Evolutionary conservation across 73 alveolate species (phyloP).

Genomic region (Tetrahymena malaccensis): DNA sequence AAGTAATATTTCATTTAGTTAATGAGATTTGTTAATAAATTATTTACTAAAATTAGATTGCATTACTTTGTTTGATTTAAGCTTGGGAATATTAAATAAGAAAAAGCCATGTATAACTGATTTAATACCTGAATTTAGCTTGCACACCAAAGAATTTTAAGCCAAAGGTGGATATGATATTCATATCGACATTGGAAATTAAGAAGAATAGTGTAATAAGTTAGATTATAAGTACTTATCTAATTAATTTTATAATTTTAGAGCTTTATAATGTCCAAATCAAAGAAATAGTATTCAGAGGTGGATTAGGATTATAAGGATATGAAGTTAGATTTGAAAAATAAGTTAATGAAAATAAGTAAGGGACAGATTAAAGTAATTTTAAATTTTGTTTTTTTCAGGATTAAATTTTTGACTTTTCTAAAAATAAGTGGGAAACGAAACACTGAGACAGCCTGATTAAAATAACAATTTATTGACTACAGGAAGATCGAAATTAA

Average conservation of each 20-base stretch:
- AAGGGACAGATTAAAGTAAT: background rate
- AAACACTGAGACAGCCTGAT: background rate
- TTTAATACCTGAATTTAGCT: slow-evolving; percentile 7
- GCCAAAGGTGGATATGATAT: slow-evolving; percentile 27
- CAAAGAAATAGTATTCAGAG: background rate
- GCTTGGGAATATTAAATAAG: slow-evolving; percentile 8
- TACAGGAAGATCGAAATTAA: background rate
- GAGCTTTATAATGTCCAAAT: background rate
- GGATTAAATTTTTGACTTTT: background rate
- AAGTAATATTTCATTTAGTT: background rate
- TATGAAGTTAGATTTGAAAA: slow-evolving; percentile 26
- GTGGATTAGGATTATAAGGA: slow-evolving; percentile 23
- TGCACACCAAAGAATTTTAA: slow-evolving; percentile 7
- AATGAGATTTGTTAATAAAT: background rate
- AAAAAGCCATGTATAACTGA: slow-evolving; percentile 13
- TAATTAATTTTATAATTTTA: background rate
- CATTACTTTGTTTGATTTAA: slow-evolving; percentile 23
- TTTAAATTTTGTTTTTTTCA: background rate
- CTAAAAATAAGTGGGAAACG: background rate
- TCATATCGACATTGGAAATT: slow-evolving; percentile 9
- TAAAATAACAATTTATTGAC: slow-evolving; percentile 1
- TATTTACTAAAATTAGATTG: background rate
- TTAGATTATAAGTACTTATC: background rate
- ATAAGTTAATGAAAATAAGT: background rate
- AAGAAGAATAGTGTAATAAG: slow-evolving; percentile 6